phyloP scores from a whole-genome alignment of 495 filamentous ascomycete genomes.

The Cairneyella variabilis region DNA sequence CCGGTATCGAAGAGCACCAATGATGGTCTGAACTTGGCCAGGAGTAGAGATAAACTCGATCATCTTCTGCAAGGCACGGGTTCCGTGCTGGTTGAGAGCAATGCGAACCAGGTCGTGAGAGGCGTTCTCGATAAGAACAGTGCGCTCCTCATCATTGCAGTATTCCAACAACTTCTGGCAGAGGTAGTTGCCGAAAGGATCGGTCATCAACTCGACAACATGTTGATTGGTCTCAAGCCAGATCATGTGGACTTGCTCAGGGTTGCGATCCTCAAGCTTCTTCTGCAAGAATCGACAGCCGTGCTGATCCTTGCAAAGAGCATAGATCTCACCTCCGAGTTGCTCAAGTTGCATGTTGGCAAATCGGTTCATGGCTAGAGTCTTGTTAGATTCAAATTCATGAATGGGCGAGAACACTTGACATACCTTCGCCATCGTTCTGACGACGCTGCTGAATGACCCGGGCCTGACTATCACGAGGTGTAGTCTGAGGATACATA shows the following conservation, averaged over 20 bases:
- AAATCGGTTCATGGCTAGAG: conserved; percentile 61
- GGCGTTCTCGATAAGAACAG: conserved; percentile 84
- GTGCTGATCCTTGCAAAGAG: conserved; percentile 93
- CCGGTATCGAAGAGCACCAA: conserved; percentile 66
- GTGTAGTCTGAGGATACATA: conserved; percentile 40
- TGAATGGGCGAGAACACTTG: background rate
- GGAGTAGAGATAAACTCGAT: conserved; percentile 88
- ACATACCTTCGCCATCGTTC: conserved; percentile 58
- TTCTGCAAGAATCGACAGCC: conserved; percentile 94
- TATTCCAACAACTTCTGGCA: conserved; percentile 96
- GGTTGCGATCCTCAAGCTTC: conserved; percentile 86
- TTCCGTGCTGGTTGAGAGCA: conserved; percentile 94
- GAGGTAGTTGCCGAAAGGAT: conserved; percentile 97
- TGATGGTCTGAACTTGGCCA: conserved; percentile 75
- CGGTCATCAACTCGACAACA: conserved; percentile 95
- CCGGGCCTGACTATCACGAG: conserved; percentile 64
- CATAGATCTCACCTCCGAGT: conserved; percentile 75
- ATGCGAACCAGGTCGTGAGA: conserved; percentile 81
- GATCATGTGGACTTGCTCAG: conserved; percentile 83
- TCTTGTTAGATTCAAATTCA: conserved; percentile 12
- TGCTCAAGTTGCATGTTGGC: conserved; percentile 73
- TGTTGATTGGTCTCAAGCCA: conserved; percentile 88
- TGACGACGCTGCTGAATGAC: conserved; percentile 65
- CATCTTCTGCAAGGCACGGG: conserved; percentile 96
- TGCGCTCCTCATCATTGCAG: conserved; percentile 90